These are phyloP conservation scores for Tolypocladium ovalisporum DNA, from an alignment of 2,329 filamentous ascomycete genomes.

Conservation along the genomic window DNA sequence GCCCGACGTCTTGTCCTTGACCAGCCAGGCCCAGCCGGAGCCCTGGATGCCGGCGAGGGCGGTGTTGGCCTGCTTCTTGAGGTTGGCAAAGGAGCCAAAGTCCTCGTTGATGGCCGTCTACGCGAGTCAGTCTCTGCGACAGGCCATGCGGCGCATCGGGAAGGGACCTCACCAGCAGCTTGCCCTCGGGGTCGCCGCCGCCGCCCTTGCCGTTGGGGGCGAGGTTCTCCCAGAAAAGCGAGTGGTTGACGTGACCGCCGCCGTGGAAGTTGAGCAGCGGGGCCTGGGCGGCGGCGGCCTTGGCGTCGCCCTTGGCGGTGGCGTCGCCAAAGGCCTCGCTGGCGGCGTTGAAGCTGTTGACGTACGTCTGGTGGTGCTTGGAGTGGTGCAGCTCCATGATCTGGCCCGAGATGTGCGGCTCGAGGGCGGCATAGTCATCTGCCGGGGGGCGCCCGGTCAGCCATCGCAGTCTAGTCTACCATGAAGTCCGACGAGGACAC, in stretches of 20 bases:
- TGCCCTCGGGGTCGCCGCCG: slow-evolving; percentile 49
- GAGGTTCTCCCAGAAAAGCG: slow-evolving; percentile 77
- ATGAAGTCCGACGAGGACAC: not conserved
- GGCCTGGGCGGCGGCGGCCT: slow-evolving; percentile 37
- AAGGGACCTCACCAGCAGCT: slow-evolving; percentile 40
- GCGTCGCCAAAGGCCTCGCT: slow-evolving; percentile 59
- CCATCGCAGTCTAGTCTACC: not conserved
- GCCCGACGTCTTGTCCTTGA: slow-evolving; percentile 56
- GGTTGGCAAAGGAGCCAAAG: slow-evolving; percentile 55
- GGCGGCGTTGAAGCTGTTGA: slow-evolving; percentile 77
- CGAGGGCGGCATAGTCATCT: slow-evolving; percentile 97
- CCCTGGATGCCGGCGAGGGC: slow-evolving; percentile 70
- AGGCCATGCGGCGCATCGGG: too few relatives aligned
- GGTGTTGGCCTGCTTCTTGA: slow-evolving; percentile 56
- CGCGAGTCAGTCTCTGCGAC: not conserved
- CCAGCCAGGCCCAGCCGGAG: slow-evolving; percentile 84
- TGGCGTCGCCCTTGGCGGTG: slow-evolving; percentile 48
- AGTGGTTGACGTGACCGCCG: slow-evolving; percentile 79
- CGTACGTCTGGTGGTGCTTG: slow-evolving; percentile 91
- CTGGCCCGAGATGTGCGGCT: slow-evolving; percentile 70
- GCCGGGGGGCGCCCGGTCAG: not conserved
- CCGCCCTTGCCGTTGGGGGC: slow-evolving; percentile 52
- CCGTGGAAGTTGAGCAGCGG: slow-evolving; percentile 66
- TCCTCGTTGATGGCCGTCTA: slow-evolving; percentile 49
- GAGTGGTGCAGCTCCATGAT: slow-evolving; percentile 96